phyloP scores from a whole-genome alignment of 2,329 filamentous ascomycete genomes.

The Lasiodiplodia sp. region DNA sequence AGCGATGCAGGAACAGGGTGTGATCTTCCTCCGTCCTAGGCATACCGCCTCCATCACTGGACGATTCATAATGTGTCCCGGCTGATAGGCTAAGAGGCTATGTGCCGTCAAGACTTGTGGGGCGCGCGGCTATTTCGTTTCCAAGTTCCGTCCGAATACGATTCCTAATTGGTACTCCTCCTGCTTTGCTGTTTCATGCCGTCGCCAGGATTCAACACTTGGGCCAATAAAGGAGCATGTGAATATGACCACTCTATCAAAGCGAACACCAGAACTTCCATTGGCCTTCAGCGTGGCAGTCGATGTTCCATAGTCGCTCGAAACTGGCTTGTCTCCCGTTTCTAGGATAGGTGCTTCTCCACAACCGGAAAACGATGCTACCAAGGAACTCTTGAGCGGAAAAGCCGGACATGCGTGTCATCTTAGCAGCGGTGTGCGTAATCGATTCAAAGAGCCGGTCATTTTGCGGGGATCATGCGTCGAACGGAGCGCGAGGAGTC shows the following conservation, averaged over 20 bases:
- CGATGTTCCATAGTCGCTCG: background rate
- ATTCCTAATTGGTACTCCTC: background rate
- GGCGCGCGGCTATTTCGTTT: background rate
- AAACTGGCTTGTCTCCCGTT: background rate
- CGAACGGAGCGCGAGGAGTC: background rate
- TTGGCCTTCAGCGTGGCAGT: background rate
- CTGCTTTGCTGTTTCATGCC: background rate
- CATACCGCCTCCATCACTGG: background rate
- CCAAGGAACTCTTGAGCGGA: background rate
- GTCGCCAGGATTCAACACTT: background rate
- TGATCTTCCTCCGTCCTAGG: background rate
- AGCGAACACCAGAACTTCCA: background rate
- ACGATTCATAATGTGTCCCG: background rate
- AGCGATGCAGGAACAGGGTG: conserved; percentile 11
- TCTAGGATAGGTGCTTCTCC: background rate
- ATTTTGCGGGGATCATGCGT: background rate
- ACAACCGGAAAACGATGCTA: background rate
- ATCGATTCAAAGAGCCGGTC: background rate
- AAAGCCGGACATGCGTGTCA: background rate
- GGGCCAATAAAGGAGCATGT: background rate
- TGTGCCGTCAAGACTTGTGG: background rate
- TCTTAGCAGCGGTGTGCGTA: conserved; percentile 7
- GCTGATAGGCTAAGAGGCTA: background rate
- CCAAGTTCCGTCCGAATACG: background rate
- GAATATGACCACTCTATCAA: background rate